Percentiles rank a stretch among this genome's conserved stretches.
Conservation (phyloP, 768 basidiomycete species). For the Coprinellus micaceus region DNA sequence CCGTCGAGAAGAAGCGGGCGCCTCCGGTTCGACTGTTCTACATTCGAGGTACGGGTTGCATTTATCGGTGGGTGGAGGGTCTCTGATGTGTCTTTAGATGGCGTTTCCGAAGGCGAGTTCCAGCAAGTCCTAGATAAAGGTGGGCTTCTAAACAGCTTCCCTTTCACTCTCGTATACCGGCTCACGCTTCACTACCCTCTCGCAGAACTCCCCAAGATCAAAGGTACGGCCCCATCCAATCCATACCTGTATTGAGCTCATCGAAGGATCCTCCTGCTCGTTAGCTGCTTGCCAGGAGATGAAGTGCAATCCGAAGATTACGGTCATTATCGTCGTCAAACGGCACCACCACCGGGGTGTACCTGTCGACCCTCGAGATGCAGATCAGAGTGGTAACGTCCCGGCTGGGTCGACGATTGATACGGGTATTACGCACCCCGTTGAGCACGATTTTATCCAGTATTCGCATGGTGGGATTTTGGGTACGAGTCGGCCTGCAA, state of each 20-base stretch:
- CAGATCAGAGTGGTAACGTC: constrained; percentile 67
- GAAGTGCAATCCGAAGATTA: constrained; percentile 62
- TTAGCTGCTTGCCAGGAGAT: constrained; percentile 60
- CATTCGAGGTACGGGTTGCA: constrained; percentile 3
- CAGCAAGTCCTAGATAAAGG: constrained; percentile 40
- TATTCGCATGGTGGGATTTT: constrained; percentile 74
- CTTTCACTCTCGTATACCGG: not conserved
- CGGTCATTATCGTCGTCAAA: constrained; percentile 77
- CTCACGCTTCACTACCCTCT: not conserved
- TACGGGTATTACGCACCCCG: constrained; percentile 62
- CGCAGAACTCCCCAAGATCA: constrained; percentile 57
- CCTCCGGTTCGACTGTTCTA: not conserved
- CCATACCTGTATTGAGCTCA: no score
- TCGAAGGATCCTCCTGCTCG: no score
- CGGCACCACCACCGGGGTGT: constrained; percentile 54
- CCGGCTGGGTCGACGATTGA: constrained; percentile 81
- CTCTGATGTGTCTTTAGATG: constrained; percentile 32
- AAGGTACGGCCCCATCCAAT: constrained; percentile 34
- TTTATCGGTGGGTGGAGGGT: not conserved
- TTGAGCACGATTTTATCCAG: constrained; percentile 76
- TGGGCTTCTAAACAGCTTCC: not conserved
- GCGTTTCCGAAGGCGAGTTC: constrained; percentile 54
- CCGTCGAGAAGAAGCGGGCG: not conserved
- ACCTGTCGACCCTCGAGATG: constrained; percentile 28
- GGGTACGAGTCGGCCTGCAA: constrained; percentile 61